These are phyloP conservation scores for Edaphochlamys debaryana DNA, from an alignment of 139 green algal species.

Conservation along the genomic window DNA sequence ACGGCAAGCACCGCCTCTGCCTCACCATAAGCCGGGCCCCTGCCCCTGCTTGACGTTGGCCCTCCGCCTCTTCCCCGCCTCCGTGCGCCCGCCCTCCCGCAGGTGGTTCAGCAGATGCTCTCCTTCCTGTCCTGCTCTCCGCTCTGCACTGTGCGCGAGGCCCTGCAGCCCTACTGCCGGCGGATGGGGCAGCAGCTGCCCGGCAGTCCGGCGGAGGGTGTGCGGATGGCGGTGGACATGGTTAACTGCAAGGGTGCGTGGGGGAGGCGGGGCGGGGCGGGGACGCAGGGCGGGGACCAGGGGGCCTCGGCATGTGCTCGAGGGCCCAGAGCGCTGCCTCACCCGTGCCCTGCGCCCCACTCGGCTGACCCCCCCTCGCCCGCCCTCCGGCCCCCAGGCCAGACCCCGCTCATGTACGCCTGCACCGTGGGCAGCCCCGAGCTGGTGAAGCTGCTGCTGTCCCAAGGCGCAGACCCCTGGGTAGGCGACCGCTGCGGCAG, in stretches of 20 bases:
- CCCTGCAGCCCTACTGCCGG: constrained; percentile 10
- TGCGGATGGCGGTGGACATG: constrained; percentile 10
- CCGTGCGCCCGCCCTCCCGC: too few relatives aligned
- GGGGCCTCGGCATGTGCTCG: too few relatives aligned
- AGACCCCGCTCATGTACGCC: constrained; percentile 58
- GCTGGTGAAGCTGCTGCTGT: constrained; percentile 2
- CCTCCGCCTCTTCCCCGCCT: too few relatives aligned
- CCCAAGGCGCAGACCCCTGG: constrained; percentile 60
- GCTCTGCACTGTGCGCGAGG: not conserved
- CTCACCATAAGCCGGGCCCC: too few relatives aligned
- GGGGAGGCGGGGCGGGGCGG: not conserved
- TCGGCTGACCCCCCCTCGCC: not conserved
- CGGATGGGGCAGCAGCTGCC: not conserved
- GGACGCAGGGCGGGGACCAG: too few relatives aligned
- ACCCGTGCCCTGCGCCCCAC: too few relatives aligned
- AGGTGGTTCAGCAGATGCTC: constrained; percentile 8
- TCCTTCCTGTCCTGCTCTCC: not conserved
- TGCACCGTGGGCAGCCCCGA: constrained; percentile 36
- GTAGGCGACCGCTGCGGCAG: constrained; percentile 54
- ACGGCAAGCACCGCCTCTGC: too few relatives aligned
- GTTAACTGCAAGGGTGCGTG: constrained; percentile 21
- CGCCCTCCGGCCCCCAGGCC: not conserved
- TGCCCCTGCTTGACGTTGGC: too few relatives aligned
- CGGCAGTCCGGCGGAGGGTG: not conserved
- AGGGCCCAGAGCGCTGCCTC: not conserved